Evolutionary conservation across 2,329 filamentous ascomycete species (phyloP).

Genomic region (Trematosphaeria pertusa): DNA sequence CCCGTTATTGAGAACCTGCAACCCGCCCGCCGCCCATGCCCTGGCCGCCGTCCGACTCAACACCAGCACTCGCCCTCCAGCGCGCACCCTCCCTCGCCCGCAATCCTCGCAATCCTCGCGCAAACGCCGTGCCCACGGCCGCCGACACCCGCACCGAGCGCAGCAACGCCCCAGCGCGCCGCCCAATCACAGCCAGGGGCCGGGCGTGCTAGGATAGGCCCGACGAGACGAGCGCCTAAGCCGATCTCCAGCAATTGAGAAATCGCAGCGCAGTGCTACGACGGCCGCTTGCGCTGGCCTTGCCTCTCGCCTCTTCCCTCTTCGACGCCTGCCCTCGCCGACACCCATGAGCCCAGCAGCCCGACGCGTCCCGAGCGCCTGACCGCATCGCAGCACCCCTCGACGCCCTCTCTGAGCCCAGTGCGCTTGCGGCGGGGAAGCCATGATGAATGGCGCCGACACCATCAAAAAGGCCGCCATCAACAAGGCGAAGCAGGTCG

Average conservation of each 20-base stretch:
- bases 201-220: conserved; percentile 28
- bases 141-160: conserved; percentile 7
- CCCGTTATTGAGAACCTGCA: conserved; percentile 1
- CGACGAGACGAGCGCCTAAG: conserved; percentile 45
- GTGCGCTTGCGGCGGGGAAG: conserved; percentile 35
- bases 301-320: conserved; percentile 12
- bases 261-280: conserved; percentile 37
- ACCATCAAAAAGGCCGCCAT: conserved; percentile 70
- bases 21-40: no score
- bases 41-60: conserved; percentile 2
- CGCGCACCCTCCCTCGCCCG: not conserved
- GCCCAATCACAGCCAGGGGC: conserved; percentile 36
- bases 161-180: conserved; percentile 21
- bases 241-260: conserved; percentile 43
- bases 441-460: conserved; percentile 68
- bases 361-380: conserved; percentile 36
- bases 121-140: conserved; percentile 1
- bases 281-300: conserved; percentile 25
- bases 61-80: conserved; percentile 7
- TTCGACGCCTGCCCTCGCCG: conserved; percentile 5
- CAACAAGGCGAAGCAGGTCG: conserved; percentile 71
- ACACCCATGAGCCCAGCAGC: conserved; percentile 38
- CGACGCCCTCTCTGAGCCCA: conserved; percentile 2
- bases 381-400: conserved; percentile 28
- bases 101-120: not conserved